Evolutionary conservation across 129 eudicot genomes (phyloP), one percentile per base, ranked within the genome.

Genomic region (Saussurea involucrata): DNA sequence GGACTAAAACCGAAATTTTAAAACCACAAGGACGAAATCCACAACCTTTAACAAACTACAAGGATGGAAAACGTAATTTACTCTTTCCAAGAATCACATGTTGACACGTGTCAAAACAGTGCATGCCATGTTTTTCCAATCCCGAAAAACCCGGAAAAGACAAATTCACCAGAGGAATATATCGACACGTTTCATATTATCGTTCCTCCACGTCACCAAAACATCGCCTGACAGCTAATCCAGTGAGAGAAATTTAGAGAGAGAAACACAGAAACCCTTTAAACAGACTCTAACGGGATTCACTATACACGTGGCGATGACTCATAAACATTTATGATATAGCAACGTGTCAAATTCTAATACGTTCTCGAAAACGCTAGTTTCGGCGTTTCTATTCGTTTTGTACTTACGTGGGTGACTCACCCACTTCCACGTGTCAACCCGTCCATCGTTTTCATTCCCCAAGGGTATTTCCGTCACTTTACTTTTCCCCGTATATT

Each of bases 231-330:
- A 74, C 75, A 80, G 84, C 84, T 66, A 66, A 53, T 67, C 69
- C 24, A 66, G 71, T 33, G 68, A 72, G 80, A 63, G 24, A 42
- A 28, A 46, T 8, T 33, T 60, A 5, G 9, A 49, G 22, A 67
- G 21, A 78, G 42, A 70, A 15, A 46, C 7, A 46, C 18, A 44
- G 24, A 11, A 28, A 8, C 57, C 3, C 49, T 40, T 42, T 2
- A 42, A 34, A 68, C 60, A 76, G 57, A 32, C 67, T 20, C 37
- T 28, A 60, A 60, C 63, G 55, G n/a, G 24, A 71, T 61, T 42
- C 24, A 64, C 73, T 24, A 65, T 34, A 34, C 79, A 73, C 79
- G 74, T 80, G 84, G 55, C 75, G 40, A 67, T 80, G 79, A 80
- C 75, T 80, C 84, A 55, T 17, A 1, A 34, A 4, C 64, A 27